Percentiles rank a stretch among this genome's conserved stretches.
phyloP scores from a whole-genome alignment of 805 yeast genomes.

The Ogataea saltuana region DNA sequence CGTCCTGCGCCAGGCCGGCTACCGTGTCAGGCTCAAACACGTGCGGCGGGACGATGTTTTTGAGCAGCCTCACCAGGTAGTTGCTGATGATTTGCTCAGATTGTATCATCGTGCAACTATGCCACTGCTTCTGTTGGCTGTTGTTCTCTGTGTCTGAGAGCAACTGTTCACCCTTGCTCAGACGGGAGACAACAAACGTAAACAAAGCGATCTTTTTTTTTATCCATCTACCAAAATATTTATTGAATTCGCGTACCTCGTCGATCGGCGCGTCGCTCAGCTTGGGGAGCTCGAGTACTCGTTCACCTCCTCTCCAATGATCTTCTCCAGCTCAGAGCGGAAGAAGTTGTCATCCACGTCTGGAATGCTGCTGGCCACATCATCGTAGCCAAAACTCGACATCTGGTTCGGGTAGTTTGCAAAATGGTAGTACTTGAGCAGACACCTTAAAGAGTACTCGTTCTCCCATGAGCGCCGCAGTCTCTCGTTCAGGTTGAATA shows the following conservation, averaged over 20 bases:
- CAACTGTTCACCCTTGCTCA: no score
- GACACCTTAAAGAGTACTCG: conserved; percentile 78
- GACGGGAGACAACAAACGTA: conserved; percentile 1
- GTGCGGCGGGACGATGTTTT: conserved; percentile 16
- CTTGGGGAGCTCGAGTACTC: conserved; percentile 1
- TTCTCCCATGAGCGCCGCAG: conserved; percentile 78
- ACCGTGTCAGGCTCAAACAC: conserved; percentile 17
- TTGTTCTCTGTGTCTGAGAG: no score
- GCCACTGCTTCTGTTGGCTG: no score
- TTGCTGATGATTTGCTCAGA: conserved; percentile 26
- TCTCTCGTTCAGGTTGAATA: conserved; percentile 72
- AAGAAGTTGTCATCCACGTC: conserved; percentile 40
- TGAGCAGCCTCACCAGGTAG: conserved; percentile 24
- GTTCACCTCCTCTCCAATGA: conserved; percentile 13
- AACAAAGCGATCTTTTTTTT: conserved; percentile 1
- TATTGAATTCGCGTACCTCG: background rate
- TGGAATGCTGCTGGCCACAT: conserved; percentile 27
- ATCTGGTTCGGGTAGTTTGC: conserved; percentile 54
- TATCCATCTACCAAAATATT: background rate
- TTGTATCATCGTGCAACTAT: conserved; percentile 13
- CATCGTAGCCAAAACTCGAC: conserved; percentile 57
- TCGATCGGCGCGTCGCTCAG: conserved; percentile 2
- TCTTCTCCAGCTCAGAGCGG: conserved; percentile 39
- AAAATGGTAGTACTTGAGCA: conserved; percentile 74
- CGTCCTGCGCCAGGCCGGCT: conserved; percentile 15